A percentile compares a stretch with the other conserved stretches of the same genome.
phyloP scores from a whole-genome alignment of 73 alveolate species.

The Diophrys sp. region DNA sequence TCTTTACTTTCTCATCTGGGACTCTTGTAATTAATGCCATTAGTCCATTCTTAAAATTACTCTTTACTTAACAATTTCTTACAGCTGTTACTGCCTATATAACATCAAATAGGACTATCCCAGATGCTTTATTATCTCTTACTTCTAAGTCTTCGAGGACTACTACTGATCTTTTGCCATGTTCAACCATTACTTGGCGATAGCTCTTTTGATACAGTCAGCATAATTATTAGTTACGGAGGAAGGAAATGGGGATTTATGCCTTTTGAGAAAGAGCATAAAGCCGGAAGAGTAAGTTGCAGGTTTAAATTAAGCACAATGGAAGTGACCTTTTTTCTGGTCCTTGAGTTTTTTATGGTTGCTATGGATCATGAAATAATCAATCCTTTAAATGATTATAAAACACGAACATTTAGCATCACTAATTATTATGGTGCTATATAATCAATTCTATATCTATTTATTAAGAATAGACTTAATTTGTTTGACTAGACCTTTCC shows the following conservation, averaged over 20 bases:
- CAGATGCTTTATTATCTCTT: not conserved
- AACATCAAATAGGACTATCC: not conserved
- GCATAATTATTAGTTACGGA: too few relatives aligned
- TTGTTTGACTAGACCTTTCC: not conserved
- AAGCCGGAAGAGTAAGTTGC: too few relatives aligned
- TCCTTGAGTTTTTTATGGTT: too few relatives aligned
- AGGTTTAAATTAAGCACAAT: too few relatives aligned
- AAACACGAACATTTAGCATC: too few relatives aligned
- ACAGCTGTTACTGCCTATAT: not conserved
- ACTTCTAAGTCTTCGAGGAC: not conserved
- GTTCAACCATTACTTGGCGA: not conserved
- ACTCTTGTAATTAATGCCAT: not conserved
- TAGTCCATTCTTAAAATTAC: not conserved
- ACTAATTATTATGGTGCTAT: too few relatives aligned
- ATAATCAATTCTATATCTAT: too few relatives aligned
- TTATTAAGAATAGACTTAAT: not conserved
- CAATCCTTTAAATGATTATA: too few relatives aligned
- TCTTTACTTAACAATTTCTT: not conserved
- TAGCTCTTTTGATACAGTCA: not conserved
- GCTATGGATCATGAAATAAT: too few relatives aligned
- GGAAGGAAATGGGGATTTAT: too few relatives aligned
- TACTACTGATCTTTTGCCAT: not conserved
- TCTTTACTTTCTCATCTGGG: not conserved
- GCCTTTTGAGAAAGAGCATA: too few relatives aligned
- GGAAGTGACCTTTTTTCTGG: too few relatives aligned